Base-by-base conservation (phyloP, 768 basidiomycete species). In the Amanita exitialis region DNA sequence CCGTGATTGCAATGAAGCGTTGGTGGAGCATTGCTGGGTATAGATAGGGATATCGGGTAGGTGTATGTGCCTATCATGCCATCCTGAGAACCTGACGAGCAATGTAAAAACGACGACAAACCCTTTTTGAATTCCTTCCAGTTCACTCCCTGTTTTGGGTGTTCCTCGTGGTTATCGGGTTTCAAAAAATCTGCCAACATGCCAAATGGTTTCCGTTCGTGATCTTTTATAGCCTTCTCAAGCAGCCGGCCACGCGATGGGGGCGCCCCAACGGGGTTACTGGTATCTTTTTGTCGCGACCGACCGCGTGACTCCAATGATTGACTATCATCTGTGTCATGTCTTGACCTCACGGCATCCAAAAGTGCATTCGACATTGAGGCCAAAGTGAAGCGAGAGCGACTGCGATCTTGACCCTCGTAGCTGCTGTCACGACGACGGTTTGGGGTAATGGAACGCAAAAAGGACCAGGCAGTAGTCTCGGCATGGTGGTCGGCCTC, bases 111-210 rank as follows among this genome's bases (percentile, higher is more conserved):
- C 23, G 48, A 30, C 13, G 35, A 64, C 71, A 35, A 49, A 86
- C 92, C 93, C 69, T 86, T 82, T 58, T 83, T 80, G 64, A 95
- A 95, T 64, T 94, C 85, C 61, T 85, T 84, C 90, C 91, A 97
- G 4, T 75, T 73, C 46, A 75, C 68, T 10, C 70, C 71, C 3
- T 62, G 62, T 20, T 73, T 72, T 51, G 73, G 70, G 25, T 57
- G n/a, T 16, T 61, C 58, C 53, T 52, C 41, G 50, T 66, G 35
- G 38, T 75, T 53, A 8, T 72, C 68, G 15, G 66, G 51, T 44
- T 68, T 57, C 12, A 76, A 60, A 8, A 69, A 70, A 35, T 69
- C 74, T 3, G 72, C 63, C 27, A 73, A 60, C 37, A 66, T 67
- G 25, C 63, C 64, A 3, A 73, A 62, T 30, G 70, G 49, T 56